phyloP scores from a whole-genome alignment of 371 early-diverging fungal species.

The Actinomucor elegans region DNA sequence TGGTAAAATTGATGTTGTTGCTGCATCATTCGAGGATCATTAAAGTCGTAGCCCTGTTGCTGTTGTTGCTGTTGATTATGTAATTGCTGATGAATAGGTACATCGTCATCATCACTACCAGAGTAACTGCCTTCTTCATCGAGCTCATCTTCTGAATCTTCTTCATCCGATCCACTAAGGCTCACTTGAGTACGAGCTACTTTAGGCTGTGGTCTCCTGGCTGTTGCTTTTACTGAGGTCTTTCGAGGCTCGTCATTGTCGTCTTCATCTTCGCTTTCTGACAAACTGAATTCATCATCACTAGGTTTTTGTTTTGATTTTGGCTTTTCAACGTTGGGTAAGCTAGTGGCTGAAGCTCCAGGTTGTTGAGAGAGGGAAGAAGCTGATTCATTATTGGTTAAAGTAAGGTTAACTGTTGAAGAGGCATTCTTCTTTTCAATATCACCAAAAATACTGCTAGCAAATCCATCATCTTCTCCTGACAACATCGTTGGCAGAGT shows the following conservation, averaged over 20 bases:
- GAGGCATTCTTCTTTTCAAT: slow-evolving; percentile 11
- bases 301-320: not conserved
- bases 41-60: not conserved
- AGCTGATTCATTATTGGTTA: not conserved
- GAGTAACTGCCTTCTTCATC: slow-evolving; percentile 4
- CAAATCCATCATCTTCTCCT: slow-evolving; percentile 14
- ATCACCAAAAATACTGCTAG: slow-evolving; percentile 6
- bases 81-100: slow-evolving; percentile 16
- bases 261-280: slow-evolving; percentile 10
- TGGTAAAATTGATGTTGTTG: not conserved
- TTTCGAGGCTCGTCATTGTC: not conserved
- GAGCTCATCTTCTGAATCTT: slow-evolving; percentile 14
- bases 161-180: slow-evolving; percentile 27
- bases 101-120: slow-evolving; percentile 17
- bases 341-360: not conserved
- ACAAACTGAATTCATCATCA: slow-evolving; percentile 7
- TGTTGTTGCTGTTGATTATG: slow-evolving; percentile 5
- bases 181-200: slow-evolving; percentile 24
- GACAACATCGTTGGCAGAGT: slow-evolving; percentile 1
- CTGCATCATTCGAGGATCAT: not conserved
- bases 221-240: not conserved
- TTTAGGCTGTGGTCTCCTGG: slow-evolving; percentile 16
- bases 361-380: not conserved
- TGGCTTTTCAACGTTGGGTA: not conserved
- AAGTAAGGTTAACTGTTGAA: not conserved